A percentile compares a stretch with the other conserved stretches of the same genome.
phyloP scores from a whole-genome alignment of 768 basidiomycete species.

The Hemileccinum rubropunctum region DNA sequence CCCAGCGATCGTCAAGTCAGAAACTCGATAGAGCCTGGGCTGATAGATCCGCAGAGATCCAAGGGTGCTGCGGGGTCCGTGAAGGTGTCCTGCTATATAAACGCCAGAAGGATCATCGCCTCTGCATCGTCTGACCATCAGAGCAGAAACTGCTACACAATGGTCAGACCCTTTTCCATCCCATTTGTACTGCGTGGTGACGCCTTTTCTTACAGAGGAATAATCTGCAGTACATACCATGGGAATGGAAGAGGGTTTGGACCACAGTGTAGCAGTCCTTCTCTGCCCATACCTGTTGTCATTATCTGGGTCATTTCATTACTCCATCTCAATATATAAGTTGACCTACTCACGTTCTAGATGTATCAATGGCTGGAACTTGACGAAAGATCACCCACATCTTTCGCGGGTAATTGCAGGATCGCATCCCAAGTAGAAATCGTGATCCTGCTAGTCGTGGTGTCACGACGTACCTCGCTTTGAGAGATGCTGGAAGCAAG shows the following conservation, averaged over 20 bases:
- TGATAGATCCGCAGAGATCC: constrained; percentile 7
- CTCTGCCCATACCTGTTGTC: neutral
- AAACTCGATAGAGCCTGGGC: neutral
- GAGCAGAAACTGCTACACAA: constrained; percentile 20
- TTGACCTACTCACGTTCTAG: neutral
- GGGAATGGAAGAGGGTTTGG: constrained; percentile 46
- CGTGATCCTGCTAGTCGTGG: neutral
- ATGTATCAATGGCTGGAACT: neutral
- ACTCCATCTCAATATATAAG: neutral
- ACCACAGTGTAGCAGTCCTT: constrained; percentile 19
- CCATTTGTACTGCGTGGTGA: constrained; percentile 27
- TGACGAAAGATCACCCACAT: neutral
- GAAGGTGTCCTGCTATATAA: constrained; percentile 9
- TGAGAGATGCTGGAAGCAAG: neutral
- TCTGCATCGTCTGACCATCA: constrained; percentile 1
- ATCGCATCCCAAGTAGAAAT: neutral
- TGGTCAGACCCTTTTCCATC: constrained; percentile 28
- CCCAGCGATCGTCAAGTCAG: neutral
- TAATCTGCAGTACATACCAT: constrained; percentile 41
- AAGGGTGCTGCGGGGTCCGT: neutral
- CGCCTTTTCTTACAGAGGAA: constrained; percentile 29
- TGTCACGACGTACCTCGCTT: neutral
- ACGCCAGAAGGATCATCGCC: neutral
- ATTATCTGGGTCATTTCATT: constrained; percentile 1
- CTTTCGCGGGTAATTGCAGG: neutral